Evolutionary conservation across 257 asterid species (phyloP), one percentile per base, ranked within the genome.

Genomic region (Parsonsia alboflavescens): DNA sequence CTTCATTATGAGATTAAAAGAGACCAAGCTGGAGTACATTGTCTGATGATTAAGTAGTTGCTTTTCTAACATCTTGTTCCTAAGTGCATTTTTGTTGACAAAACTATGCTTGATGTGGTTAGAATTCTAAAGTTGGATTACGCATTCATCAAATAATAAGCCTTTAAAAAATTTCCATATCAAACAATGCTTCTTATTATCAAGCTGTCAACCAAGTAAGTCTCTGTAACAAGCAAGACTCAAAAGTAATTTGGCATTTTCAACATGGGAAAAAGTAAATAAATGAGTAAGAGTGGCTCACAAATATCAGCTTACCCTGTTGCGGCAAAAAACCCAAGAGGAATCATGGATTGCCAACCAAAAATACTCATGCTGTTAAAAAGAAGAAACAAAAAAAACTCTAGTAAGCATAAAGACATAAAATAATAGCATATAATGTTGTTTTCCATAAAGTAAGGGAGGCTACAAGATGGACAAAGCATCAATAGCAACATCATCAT

Each of bases 271-370:
- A 45, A 24, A 5, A 6, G 36, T 22, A 7, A 44, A 36, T 19
- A 22, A 45, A 13, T 22, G 41, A 45, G 41, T 3, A 19, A 57
- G 59, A 56, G 22, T 33, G 39, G 39, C 39, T 33, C 39, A 33
- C 39, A 69, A 61, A 65, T 7, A 16, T 21, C 10, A 71, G 21
- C 85, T 39, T 84, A 88, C 90, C 93, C 93, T 22, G 90, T 86
- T 76, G 93, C 93, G 49, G 93, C 93, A 59, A 84, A 88, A 79
- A 88, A 78, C 39, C 93, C 93, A 68, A 88, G 77, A 12, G 86
- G 90, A 70, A 88, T 86, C 90, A 86, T 88, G 74, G 90, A 86
- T 68, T 86, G 89, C 93, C 90, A 88, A 11, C 86, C 90, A 22
- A 77, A 81, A 79, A 88, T 79, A 54, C 86, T 84, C 54, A 86